Evolutionary conservation across 2,329 filamentous ascomycete genomes (phyloP), one percentile per base, ranked within the genome.

Genomic region (Coleophoma eucalyptorum): DNA sequence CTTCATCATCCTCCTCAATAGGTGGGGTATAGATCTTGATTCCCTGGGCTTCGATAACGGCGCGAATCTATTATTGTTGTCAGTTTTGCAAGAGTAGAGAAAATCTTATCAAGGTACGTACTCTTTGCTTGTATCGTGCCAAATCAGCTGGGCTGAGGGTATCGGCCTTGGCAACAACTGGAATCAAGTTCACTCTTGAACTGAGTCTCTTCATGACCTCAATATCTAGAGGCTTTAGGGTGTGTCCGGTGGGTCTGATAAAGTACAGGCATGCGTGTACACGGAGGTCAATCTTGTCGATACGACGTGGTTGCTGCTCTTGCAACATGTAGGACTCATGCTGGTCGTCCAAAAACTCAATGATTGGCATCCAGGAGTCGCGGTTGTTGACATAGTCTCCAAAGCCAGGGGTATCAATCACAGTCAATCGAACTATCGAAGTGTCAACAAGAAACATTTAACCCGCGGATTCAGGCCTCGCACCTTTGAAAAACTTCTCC

Each of bases 401-500:
- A 69, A 99, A 99, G 64, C 94, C 94, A 65, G 94, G 94, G 58
- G 94, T 99, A 72, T 99, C 94, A 70, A 99, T 99, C 67, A 99
- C 94, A 59, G 94, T 99, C 68, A 99, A 78, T 70, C 94, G 94
- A 70, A 99, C 94, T 97, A 67, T 49, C 55, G 49, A 54, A 55
- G 37, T 55, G 53, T 62, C 50, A 63, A 54, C 33, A 19, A 26
- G 42, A 55, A 11, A 38, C 16, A 26, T 20, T 19, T 26, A 18
- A 33, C 33, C 31, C 3, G 11, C 10, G 18, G 26, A 32, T 32
- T 42, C 26, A 26, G 10, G 48, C 16, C 26, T 18, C 67, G 51
- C 78, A 97, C 93, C 93, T 83, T 99, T 99, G 87, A 99, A 99
- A 82, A 99, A 99, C 80, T 99, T 99, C 87, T 99, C 94, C 78